Conservation (phyloP, 495 filamentous ascomycete species). For the Cudoniella acicularis region DNA sequence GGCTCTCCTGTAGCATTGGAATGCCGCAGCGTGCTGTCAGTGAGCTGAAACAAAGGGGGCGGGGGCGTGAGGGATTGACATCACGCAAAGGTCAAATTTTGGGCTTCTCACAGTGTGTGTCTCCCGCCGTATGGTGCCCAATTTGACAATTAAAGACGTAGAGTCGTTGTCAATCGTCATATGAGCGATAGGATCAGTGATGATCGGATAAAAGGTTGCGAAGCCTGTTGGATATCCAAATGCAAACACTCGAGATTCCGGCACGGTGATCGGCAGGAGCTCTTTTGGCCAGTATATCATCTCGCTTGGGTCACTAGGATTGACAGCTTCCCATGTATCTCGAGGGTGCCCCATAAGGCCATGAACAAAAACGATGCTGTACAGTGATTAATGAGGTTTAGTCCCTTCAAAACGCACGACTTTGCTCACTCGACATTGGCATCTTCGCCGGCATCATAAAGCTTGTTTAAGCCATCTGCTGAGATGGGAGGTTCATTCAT, state of each 20-base stretch:
- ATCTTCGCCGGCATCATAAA: neutral
- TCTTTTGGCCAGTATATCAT: conserved; percentile 17
- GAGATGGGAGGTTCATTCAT: neutral
- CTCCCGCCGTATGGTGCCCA: neutral
- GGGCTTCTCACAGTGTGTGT: neutral
- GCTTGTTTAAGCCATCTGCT: neutral
- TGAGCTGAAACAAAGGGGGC: too few species aligned
- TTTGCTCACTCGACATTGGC: neutral
- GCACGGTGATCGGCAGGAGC: conserved; percentile 5
- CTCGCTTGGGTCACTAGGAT: neutral
- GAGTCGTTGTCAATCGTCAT: conserved; percentile 6
- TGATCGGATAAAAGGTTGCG: conserved; percentile 5
- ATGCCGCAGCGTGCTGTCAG: too few species aligned
- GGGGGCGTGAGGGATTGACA: too few species aligned
- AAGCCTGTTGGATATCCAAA: conserved; percentile 10
- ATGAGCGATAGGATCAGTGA: neutral
- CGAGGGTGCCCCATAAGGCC: conserved; percentile 1
- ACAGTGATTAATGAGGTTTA: neutral
- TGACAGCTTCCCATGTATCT: neutral
- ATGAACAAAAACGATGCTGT: conserved; percentile 7
- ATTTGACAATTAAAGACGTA: neutral
- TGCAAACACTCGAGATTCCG: neutral
- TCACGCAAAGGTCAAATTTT: too few species aligned
- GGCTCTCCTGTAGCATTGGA: neutral
- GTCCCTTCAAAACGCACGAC: neutral